Evolutionary conservation across 805 yeast species (phyloP).

Genomic region (Jamesozyma jinghongensis): DNA sequence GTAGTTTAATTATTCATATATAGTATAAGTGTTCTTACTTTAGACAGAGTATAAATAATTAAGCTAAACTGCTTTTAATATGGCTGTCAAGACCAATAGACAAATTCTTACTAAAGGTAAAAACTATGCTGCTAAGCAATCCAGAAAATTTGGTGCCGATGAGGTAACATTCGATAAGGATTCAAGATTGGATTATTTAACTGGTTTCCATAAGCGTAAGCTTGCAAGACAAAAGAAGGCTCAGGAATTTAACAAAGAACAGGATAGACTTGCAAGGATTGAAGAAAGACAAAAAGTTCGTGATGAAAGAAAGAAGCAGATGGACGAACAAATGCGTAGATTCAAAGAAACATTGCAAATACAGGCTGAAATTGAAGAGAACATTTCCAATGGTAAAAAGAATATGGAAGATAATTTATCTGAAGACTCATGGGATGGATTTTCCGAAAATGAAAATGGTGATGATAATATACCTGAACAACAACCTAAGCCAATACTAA

Average conservation of each 20-base stretch:
- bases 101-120: conserved; percentile 85
- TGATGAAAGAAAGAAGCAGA: conserved; percentile 58
- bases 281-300: conserved; percentile 59
- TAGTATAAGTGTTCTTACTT: too few relatives aligned
- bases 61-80: neutral
- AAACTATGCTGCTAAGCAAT: conserved; percentile 61
- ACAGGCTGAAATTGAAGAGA: conserved; percentile 19
- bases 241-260: conserved; percentile 63
- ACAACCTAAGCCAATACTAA: conserved; percentile 26
- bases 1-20: too few relatives aligned
- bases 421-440: conserved; percentile 35
- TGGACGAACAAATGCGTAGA: conserved; percentile 46
- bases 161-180: conserved; percentile 80
- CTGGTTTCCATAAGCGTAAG: conserved; percentile 94
- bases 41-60: too few relatives aligned
- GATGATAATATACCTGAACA: conserved; percentile 14
- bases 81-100: conserved; percentile 41
- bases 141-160: conserved; percentile 58
- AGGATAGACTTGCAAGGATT: conserved; percentile 58
- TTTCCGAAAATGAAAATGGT: conserved; percentile 24
- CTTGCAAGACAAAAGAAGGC: conserved; percentile 83
- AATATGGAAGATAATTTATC: conserved; percentile 9
- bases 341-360: conserved; percentile 28
- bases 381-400: conserved; percentile 6
- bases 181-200: conserved; percentile 72